phyloP scores from a whole-genome alignment of 2,329 filamentous ascomycete species.

The Exophiala phaeomuriformis region DNA sequence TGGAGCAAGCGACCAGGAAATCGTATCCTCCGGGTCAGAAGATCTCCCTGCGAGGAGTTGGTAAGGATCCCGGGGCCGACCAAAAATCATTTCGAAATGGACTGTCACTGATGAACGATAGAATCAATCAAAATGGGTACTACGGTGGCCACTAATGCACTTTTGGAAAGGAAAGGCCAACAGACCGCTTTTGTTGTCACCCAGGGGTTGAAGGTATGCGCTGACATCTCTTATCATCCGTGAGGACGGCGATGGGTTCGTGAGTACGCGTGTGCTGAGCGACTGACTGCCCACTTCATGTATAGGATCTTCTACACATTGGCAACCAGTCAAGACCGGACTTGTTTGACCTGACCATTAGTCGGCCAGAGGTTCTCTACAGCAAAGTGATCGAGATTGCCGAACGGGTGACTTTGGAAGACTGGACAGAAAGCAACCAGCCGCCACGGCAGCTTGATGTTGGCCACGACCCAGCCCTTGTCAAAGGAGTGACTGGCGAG shows the following conservation, averaged over 20 bases:
- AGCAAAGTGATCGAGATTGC: conserved; percentile 77
- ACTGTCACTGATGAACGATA: neutral
- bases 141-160: conserved; percentile 64
- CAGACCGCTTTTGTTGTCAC: conserved; percentile 81
- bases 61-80: neutral
- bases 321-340: conserved; percentile 83
- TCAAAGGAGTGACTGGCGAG: conserved; percentile 5
- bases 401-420: conserved; percentile 58
- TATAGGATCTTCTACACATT: conserved; percentile 67
- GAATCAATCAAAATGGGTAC: conserved; percentile 75
- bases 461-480: neutral
- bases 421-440: conserved; percentile 13
- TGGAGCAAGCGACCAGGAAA: conserved; percentile 35
- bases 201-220: conserved; percentile 59
- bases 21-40: conserved; percentile 31
- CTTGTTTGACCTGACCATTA: conserved; percentile 87
- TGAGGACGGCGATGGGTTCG: too few relatives aligned
- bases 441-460: neutral
- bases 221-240: neutral
- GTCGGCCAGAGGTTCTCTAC: conserved; percentile 78
- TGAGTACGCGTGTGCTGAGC: too few relatives aligned
- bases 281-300: neutral
- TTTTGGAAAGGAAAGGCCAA: conserved; percentile 84
- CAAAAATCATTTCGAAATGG: neutral
- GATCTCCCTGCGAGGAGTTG: conserved; percentile 30